Evolutionary conservation across 495 filamentous ascomycete genomes (phyloP).

Genomic region (Lichina pygmaea): DNA sequence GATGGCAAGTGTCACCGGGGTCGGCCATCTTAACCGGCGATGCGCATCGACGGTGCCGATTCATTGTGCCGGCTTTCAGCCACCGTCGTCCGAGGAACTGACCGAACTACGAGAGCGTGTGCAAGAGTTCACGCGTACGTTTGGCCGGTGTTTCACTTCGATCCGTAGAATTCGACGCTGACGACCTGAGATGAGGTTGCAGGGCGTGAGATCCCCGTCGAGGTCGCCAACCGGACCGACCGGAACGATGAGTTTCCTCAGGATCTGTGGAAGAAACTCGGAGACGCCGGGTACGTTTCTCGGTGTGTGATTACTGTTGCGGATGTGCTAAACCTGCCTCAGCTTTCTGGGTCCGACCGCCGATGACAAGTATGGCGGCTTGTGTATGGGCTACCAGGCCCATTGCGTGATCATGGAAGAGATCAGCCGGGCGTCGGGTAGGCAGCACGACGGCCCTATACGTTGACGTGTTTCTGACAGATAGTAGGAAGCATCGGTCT

Average conservation of each 20-base stretch:
- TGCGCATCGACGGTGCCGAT: not conserved
- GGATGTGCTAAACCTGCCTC: not conserved
- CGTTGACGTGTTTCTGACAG: conserved; percentile 8
- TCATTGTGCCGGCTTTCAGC: not conserved
- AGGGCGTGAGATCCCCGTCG: conserved; percentile 52
- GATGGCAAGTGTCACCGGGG: too few relatives aligned
- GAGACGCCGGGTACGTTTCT: conserved; percentile 37
- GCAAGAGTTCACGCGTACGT: conserved; percentile 59
- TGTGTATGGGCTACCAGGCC: conserved; percentile 88
- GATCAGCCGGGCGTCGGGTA: conserved; percentile 37
- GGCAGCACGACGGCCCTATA: not conserved
- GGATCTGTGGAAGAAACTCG: conserved; percentile 84
- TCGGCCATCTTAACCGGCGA: too few relatives aligned
- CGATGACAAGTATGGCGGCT: conserved; percentile 75
- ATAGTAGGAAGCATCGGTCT: conserved; percentile 57
- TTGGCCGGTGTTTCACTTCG: not conserved
- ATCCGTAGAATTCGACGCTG: not conserved
- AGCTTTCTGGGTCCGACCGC: conserved; percentile 81
- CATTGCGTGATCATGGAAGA: conserved; percentile 96
- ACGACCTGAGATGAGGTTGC: not conserved
- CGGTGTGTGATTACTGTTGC: too few relatives aligned
- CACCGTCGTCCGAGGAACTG: conserved; percentile 29
- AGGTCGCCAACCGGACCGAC: conserved; percentile 61
- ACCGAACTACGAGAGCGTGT: conserved; percentile 68
- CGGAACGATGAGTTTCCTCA: conserved; percentile 64